Conservation (phyloP, 1,139 yeast genomes). For the Nadsonia starkeyi-henricii region DNA sequence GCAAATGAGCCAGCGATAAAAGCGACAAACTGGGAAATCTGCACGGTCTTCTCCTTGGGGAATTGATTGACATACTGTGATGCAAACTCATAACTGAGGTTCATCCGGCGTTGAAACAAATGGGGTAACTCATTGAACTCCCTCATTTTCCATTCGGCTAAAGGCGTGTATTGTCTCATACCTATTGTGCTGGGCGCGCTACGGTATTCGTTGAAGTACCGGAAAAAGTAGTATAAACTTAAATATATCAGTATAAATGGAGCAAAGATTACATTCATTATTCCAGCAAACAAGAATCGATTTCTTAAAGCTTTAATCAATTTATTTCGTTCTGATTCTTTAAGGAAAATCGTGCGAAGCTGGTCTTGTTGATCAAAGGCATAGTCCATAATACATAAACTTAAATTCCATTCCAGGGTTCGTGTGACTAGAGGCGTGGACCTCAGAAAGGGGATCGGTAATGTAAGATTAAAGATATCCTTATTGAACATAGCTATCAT, state of each 20-base stretch:
- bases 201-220: conserved; percentile 85
- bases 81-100: conserved; percentile 66
- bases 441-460: conserved; percentile 33
- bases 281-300: conserved; percentile 76
- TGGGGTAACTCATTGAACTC: conserved; percentile 91
- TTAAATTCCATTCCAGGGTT: conserved; percentile 88
- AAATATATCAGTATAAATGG: conserved; percentile 81
- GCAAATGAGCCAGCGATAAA: conserved; percentile 82
- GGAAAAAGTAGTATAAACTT: conserved; percentile 67
- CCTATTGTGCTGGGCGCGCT: conserved; percentile 77
- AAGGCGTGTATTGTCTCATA: conserved; percentile 81
- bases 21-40: conserved; percentile 50
- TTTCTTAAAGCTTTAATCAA: conserved; percentile 58
- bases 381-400: conserved; percentile 75
- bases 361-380: conserved; percentile 78
- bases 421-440: conserved; percentile 45
- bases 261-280: conserved; percentile 64
- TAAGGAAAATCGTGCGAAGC: conserved; percentile 56
- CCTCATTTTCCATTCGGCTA: conserved; percentile 88
- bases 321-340: conserved; percentile 54
- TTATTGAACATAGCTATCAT: conserved; percentile 80
- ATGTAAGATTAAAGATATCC: conserved; percentile 51
- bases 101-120: conserved; percentile 64
- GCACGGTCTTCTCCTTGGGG: conserved; percentile 67
- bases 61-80: conserved; percentile 77